Percentiles rank a stretch among this genome's conserved stretches.
Evolutionary conservation across 345 rosid genomes (phyloP).

Genomic region (Brassica nigra): DNA sequence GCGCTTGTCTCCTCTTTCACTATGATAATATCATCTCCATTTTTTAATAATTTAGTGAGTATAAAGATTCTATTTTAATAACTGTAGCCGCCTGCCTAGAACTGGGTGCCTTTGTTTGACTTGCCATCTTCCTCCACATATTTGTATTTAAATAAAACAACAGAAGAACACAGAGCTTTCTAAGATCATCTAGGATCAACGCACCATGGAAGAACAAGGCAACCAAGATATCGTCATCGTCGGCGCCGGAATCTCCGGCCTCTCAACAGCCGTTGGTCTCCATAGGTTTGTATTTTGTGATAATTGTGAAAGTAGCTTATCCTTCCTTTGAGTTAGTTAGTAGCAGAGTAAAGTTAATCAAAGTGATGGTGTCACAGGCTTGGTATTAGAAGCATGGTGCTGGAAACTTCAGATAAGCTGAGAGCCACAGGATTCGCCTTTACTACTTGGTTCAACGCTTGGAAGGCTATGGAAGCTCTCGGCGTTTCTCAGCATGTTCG

Average conservation of each 20-base stretch:
- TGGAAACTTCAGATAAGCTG: constrained; percentile 64
- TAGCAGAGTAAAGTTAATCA: constrained; percentile 2
- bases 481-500: constrained; percentile 59
- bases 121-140: constrained; percentile 12
- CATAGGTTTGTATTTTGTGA: constrained; percentile 44
- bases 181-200: constrained; percentile 14
- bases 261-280: constrained; percentile 63
- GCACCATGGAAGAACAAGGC: constrained; percentile 33
- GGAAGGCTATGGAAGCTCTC: constrained; percentile 72
- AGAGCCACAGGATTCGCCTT: constrained; percentile 64
- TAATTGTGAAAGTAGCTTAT: background rate
- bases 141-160: background rate
- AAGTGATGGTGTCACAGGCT: constrained; percentile 47
- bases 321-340: background rate
- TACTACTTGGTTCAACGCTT: constrained; percentile 57
- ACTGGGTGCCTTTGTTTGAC: constrained; percentile 35
- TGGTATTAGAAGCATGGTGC: constrained; percentile 65
- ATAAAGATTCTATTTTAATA: background rate
- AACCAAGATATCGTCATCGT: constrained; percentile 52
- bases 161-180: constrained; percentile 17
- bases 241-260: constrained; percentile 74
- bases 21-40: background rate
- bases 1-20: constrained; percentile 2
- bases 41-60: background rate
- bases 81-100: constrained; percentile 23